Evolutionary conservation across 1,284 basidiomycete species (phyloP).

Genomic region (Leccinum brunneo-olivaceum): DNA sequence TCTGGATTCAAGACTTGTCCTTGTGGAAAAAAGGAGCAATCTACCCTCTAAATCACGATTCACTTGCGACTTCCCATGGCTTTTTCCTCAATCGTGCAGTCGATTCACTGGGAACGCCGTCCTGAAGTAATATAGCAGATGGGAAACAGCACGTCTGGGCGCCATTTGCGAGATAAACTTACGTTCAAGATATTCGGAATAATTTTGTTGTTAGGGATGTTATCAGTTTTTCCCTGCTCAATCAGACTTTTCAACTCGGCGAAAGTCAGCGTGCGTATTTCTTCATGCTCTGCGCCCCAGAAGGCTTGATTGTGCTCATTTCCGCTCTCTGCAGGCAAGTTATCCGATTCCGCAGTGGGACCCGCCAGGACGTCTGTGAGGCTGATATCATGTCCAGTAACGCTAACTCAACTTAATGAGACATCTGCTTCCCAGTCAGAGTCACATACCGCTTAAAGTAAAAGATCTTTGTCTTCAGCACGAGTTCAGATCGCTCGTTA

Average conservation of each 20-base stretch:
- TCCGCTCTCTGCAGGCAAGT: slow-evolving; percentile 15
- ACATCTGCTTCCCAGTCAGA: slow-evolving; percentile 2
- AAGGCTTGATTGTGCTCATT: slow-evolving; percentile 13
- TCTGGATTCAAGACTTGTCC: slow-evolving; percentile 7
- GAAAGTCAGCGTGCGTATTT: slow-evolving; percentile 49
- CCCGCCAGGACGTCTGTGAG: slow-evolving; percentile 18
- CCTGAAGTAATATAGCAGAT: slow-evolving; percentile 29
- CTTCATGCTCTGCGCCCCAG: slow-evolving; percentile 18
- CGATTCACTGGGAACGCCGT: slow-evolving; percentile 49
- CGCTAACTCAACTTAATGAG: slow-evolving; percentile 25
- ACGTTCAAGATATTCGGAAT: slow-evolving; percentile 63
- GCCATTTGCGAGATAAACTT: slow-evolving; percentile 21
- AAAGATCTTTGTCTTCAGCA: slow-evolving; percentile 54
- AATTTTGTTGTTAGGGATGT: slow-evolving; percentile 70
- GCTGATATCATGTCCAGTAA: slow-evolving; percentile 26
- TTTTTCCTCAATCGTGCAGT: slow-evolving; percentile 44
- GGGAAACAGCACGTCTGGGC: slow-evolving; percentile 3
- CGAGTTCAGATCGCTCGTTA: slow-evolving; percentile 40
- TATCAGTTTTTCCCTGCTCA: slow-evolving; percentile 58
- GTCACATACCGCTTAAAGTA: slow-evolving; percentile 61
- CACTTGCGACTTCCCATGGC: slow-evolving; percentile 47
- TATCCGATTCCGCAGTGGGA: slow-evolving; percentile 8
- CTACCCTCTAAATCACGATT: slow-evolving; percentile 18
- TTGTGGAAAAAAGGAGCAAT: slow-evolving; percentile 8
- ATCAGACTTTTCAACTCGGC: slow-evolving; percentile 64